Base-by-base conservation (phyloP, 441 rosid genomes). In the Biscutella laevigata region DNA sequence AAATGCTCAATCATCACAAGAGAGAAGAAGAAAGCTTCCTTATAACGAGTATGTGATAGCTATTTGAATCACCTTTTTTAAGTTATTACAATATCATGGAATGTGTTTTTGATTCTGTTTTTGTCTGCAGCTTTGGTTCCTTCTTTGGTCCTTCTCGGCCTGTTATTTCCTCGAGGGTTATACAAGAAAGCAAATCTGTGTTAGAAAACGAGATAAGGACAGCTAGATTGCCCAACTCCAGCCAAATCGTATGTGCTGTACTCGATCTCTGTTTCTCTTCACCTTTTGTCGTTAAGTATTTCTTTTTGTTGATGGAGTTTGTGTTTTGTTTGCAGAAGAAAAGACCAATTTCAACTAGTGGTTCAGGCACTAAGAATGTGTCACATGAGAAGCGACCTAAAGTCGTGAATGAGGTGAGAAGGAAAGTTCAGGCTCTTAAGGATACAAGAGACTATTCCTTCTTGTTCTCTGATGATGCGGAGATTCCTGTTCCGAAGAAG, bases 101-200 rank as follows among this genome's bases (percentile, higher is more conserved):
- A n/a, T 46, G 22, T 53, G 47, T 45, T 43, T 19, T 64, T 3
- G 12, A 30, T 22, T 19, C 10, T 55, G 24, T 14, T 3, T 28
- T 17, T 47, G 2, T 34, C 25, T 70, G 71, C 83, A 88, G 98
- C 48, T 88, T 62, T 71, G 98, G 98, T 11, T 86, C 94, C 28
- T 92, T 92, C 71, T 92, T 86, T 80, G 96, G 98, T 24, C 95
- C 95, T 51, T 83, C 96, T 6, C 75, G 68, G 74, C 94, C 98
- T 29, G 84, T 81, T 39, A 86, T 92, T 60, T 79, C 98, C n/a
- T 83, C 71, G 6, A 83, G 98, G 68, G 98, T 92, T 54, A 86
- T 92, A 61, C 86, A 80, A 71, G 96, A 92, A 72, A 92, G 92
- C 89, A 88, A 88, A 74, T 76, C 94, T 8, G 62, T 92, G 37